phyloP scores from a whole-genome alignment of 2,329 filamentous ascomycete species.

The Chrysoporthe austroafricana region DNA sequence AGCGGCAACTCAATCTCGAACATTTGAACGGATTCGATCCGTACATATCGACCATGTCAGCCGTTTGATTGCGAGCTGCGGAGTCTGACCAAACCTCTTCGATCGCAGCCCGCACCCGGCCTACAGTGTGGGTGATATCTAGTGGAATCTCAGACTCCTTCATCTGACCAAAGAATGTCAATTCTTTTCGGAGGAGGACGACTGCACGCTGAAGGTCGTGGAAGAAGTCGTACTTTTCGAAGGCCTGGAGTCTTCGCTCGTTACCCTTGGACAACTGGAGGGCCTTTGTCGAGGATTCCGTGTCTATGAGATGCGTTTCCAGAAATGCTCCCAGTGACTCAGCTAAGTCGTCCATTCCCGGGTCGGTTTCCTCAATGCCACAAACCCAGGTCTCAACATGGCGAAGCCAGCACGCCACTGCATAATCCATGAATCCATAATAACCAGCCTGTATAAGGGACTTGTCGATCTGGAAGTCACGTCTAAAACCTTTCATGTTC shows the following conservation, averaged over 20 bases:
- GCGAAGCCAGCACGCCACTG: conserved; percentile 1
- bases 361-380: not conserved
- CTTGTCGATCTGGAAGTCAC: not conserved
- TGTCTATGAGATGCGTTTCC: not conserved
- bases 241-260: not conserved
- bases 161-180: not conserved
- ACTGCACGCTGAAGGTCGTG: conserved; percentile 2
- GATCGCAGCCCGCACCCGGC: conserved; percentile 16
- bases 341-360: conserved; percentile 2
- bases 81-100: conserved; percentile 7
- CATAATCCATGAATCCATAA: conserved; percentile 16
- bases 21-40: conserved; percentile 44
- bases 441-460: not conserved
- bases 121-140: not conserved
- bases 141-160: conserved; percentile 9
- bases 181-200: not conserved
- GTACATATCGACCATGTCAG: conserved; percentile 35
- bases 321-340: conserved; percentile 2
- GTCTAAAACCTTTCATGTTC: conserved; percentile 17
- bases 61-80: conserved; percentile 26
- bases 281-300: not conserved
- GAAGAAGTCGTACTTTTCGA: conserved; percentile 1
- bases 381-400: conserved; percentile 8
- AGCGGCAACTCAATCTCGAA: conserved; percentile 42
- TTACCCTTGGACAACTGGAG: not conserved